phyloP scores from a whole-genome alignment of 371 early-diverging fungal genomes.

The Globomyces sp. region DNA sequence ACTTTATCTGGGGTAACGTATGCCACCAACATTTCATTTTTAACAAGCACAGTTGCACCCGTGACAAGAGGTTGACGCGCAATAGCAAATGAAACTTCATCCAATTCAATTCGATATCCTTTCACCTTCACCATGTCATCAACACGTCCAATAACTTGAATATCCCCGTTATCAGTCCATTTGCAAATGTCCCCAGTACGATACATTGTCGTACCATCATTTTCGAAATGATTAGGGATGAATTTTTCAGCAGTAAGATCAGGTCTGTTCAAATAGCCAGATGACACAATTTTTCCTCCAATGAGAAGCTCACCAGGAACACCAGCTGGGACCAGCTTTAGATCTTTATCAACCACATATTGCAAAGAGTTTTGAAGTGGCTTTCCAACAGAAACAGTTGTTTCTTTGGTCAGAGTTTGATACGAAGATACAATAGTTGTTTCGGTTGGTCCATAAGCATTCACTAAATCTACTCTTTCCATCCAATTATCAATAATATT shows the following conservation, averaged over 20 bases:
- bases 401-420: background rate
- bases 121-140: slow-evolving; percentile 18
- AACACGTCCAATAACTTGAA: slow-evolving; percentile 17
- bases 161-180: slow-evolving; percentile 14
- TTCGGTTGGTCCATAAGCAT: slow-evolving; percentile 23
- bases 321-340: slow-evolving; percentile 14
- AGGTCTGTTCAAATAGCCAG: slow-evolving; percentile 33
- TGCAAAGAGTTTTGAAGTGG: slow-evolving; percentile 17
- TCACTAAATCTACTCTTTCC: slow-evolving; percentile 4
- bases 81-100: slow-evolving; percentile 8
- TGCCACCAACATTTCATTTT: slow-evolving; percentile 21
- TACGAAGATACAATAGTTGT: slow-evolving; percentile 2
- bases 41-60: slow-evolving; percentile 23
- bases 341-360: slow-evolving; percentile 21
- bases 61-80: slow-evolving; percentile 11
- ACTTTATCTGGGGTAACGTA: slow-evolving; percentile 27
- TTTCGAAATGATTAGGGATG: slow-evolving; percentile 16
- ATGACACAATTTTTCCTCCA: slow-evolving; percentile 25
- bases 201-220: slow-evolving; percentile 19
- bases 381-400: slow-evolving; percentile 17
- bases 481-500: slow-evolving; percentile 24
- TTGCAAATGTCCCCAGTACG: slow-evolving; percentile 23
- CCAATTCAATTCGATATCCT: slow-evolving; percentile 19
- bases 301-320: slow-evolving; percentile 11
- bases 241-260: slow-evolving; percentile 30